Conservation (phyloP, 257 asterid genomes). For the Jacaranda copaia region DNA sequence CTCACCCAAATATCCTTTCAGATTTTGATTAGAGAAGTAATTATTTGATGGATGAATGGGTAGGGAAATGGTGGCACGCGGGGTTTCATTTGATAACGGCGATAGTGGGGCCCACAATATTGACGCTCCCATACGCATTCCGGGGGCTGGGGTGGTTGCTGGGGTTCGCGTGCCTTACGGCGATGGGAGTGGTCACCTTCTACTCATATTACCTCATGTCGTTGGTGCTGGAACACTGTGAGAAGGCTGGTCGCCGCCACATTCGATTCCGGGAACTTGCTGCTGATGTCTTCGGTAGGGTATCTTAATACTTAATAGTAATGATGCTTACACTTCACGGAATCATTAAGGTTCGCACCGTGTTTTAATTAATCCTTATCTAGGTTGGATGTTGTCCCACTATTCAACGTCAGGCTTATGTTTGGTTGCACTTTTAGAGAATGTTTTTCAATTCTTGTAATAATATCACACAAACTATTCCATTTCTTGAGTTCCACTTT, state of each 20-base stretch:
- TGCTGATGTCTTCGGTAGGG: constrained; percentile 83
- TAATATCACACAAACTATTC: too few relatives aligned
- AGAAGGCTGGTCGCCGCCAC: constrained; percentile 93
- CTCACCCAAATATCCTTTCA: too few relatives aligned
- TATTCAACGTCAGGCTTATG: too few relatives aligned
- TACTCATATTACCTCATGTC: constrained; percentile 94
- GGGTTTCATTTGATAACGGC: constrained; percentile 95
- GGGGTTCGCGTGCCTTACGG: constrained; percentile 81
- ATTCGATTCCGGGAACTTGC: constrained; percentile 97
- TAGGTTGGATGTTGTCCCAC: too few relatives aligned
- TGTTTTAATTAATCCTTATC: too few relatives aligned
- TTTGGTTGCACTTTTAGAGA: too few relatives aligned
- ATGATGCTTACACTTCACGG: too few relatives aligned
- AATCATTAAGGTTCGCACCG: too few relatives aligned
- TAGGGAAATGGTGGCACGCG: constrained; percentile 99
- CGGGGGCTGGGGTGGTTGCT: constrained; percentile 89
- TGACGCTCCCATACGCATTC: constrained; percentile 88
- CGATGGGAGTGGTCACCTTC: constrained; percentile 85
- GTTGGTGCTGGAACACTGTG: constrained; percentile 92
- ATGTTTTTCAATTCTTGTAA: too few relatives aligned
- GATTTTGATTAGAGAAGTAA: neutral
- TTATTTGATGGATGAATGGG: neutral
- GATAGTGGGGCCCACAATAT: constrained; percentile 89
- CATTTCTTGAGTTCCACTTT: too few relatives aligned
- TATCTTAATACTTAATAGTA: neutral